Conservation (phyloP, 202 grass and related monocot species). For the Panicum virgatum region DNA sequence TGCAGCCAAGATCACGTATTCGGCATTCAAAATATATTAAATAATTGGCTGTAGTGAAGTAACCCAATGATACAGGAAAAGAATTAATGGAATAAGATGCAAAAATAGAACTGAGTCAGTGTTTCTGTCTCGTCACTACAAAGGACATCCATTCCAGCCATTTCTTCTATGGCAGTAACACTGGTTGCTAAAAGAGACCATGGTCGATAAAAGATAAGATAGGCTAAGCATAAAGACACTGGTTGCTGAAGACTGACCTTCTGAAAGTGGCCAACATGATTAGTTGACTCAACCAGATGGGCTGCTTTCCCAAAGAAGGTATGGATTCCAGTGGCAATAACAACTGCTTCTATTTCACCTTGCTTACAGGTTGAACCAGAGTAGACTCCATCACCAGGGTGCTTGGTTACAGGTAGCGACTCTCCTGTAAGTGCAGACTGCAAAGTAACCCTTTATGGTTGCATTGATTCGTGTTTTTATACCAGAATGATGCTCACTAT, state of each 20-base stretch:
- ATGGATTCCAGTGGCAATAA: constrained; percentile 75
- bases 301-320: constrained; percentile 82
- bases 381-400: constrained; percentile 59
- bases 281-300: constrained; percentile 69
- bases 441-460: constrained; percentile 25
- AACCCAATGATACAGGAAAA: neutral
- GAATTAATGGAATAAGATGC: neutral
- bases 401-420: constrained; percentile 64
- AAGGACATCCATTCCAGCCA: constrained; percentile 81
- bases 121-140: constrained; percentile 81
- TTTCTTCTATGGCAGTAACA: constrained; percentile 80
- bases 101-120: constrained; percentile 39
- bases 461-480: neutral
- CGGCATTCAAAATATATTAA: neutral
- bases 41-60: constrained; percentile 16
- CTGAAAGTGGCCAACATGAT: constrained; percentile 68
- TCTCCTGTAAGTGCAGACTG: constrained; percentile 75
- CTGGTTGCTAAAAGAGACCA: too few species aligned
- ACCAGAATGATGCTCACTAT: neutral
- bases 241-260: constrained; percentile 41
- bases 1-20: neutral
- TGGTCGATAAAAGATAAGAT: neutral
- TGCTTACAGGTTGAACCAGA: constrained; percentile 79
- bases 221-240: constrained; percentile 6
- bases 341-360: constrained; percentile 75